These are phyloP conservation scores for Blastocladiella britannica DNA, from an alignment of 192 early-diverging fungal species.

Conservation along the genomic window DNA sequence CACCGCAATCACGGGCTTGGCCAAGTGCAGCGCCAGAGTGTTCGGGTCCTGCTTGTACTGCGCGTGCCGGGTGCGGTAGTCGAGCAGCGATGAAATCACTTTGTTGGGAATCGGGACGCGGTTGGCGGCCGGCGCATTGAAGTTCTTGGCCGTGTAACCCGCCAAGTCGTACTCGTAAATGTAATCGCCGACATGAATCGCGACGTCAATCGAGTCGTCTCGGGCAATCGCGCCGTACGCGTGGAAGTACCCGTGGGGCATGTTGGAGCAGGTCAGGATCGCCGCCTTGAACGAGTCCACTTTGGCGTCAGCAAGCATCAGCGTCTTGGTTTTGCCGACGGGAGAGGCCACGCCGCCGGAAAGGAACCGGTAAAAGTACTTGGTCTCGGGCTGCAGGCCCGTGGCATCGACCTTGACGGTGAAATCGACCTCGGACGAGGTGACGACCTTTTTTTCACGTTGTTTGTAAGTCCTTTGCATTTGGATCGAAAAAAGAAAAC, in stretches of 20 bases:
- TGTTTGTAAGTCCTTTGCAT: too few relatives aligned
- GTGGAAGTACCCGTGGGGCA: constrained; percentile 17
- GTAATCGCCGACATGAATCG: constrained; percentile 15
- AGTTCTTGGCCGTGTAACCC: constrained; percentile 10
- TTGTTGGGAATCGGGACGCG: constrained; percentile 13
- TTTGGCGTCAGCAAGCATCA: neutral
- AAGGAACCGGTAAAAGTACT: constrained; percentile 14
- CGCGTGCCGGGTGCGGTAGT: constrained; percentile 17
- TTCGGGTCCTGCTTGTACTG: constrained; percentile 19
- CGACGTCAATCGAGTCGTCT: constrained; percentile 13
- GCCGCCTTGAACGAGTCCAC: constrained; percentile 8
- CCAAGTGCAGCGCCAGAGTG: constrained; percentile 10
- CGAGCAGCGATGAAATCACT: constrained; percentile 7
- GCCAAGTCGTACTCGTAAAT: constrained; percentile 15
- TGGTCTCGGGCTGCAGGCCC: constrained; percentile 11
- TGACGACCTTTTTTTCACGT: too few relatives aligned
- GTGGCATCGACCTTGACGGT: constrained; percentile 16
- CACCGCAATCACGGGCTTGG: constrained; percentile 14
- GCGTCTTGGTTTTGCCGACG: constrained; percentile 14
- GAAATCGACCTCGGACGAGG: neutral
- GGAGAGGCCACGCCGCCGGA: neutral
- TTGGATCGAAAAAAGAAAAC: too few relatives aligned
- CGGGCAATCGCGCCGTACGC: constrained; percentile 12
- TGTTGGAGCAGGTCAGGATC: constrained; percentile 17
- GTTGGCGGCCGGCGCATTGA: constrained; percentile 10